Evolutionary conservation across 305 asterid species (phyloP).

Genomic region (Solanum hybrid): DNA sequence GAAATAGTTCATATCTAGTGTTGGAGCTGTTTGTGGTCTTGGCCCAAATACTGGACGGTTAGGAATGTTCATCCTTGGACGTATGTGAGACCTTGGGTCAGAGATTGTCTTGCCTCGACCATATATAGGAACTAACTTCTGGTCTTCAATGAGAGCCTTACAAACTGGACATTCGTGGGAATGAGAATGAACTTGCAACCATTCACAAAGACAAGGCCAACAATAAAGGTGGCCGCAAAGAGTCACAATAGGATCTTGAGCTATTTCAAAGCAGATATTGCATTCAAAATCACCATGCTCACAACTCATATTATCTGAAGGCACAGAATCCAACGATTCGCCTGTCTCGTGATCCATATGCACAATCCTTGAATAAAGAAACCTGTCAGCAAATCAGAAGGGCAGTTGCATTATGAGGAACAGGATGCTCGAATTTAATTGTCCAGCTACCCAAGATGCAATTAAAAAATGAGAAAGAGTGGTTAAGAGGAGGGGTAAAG

Average conservation of each 20-base stretch:
- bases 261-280: constrained; percentile 77
- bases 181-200: constrained; percentile 75
- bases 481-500: not conserved
- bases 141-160: constrained; percentile 63
- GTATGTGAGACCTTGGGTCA: constrained; percentile 33
- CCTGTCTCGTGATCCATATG: constrained; percentile 38
- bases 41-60: constrained; percentile 47
- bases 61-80: constrained; percentile 36
- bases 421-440: not conserved
- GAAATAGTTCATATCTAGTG: constrained; percentile 32
- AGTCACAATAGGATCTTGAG: constrained; percentile 73
- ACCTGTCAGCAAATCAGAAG: not conserved
- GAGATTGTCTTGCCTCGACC: constrained; percentile 60
- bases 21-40: constrained; percentile 60
- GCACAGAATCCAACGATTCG: constrained; percentile 22
- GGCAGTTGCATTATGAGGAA: not conserved
- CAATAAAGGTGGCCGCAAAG: constrained; percentile 91
- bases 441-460: not conserved
- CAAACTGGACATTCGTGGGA: constrained; percentile 81
- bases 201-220: constrained; percentile 81
- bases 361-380: constrained; percentile 1
- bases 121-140: constrained; percentile 60
- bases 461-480: not conserved
- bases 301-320: constrained; percentile 23
- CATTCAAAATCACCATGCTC: constrained; percentile 64